Evolutionary conservation across 495 filamentous ascomycete species (phyloP).

Genomic region (Penicillium canariense): DNA sequence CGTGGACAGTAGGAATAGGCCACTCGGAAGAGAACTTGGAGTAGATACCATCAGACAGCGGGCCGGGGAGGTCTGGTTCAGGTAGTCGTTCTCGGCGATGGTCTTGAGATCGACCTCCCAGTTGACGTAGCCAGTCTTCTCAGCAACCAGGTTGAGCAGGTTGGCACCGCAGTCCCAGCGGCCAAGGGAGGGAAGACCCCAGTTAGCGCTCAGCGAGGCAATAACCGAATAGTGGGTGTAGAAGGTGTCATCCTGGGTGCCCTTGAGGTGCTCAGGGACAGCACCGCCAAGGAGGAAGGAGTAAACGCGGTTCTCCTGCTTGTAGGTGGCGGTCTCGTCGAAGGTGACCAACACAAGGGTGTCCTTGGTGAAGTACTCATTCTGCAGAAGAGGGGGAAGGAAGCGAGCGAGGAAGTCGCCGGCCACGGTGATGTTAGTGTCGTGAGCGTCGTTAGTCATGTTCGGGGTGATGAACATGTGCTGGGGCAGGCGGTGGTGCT

Average conservation of each 20-base stretch:
- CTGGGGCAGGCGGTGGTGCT: conserved; percentile 59
- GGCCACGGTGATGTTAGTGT: conserved; percentile 61
- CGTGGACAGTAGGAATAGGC: conserved; percentile 41
- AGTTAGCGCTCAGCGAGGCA: conserved; percentile 64
- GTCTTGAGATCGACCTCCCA: conserved; percentile 40
- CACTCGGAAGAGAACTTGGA: conserved; percentile 37
- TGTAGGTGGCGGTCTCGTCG: conserved; percentile 59
- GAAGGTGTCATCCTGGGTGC: conserved; percentile 62
- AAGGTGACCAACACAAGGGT: conserved; percentile 68
- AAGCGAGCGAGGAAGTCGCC: conserved; percentile 57
- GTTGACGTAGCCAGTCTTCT: conserved; percentile 56
- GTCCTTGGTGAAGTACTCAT: conserved; percentile 65
- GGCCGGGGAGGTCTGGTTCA: conserved; percentile 51
- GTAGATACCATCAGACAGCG: conserved; percentile 36
- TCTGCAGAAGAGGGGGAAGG: conserved; percentile 58
- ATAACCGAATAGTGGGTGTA: conserved; percentile 73
- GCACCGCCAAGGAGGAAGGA: conserved; percentile 65
- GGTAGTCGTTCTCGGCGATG: conserved; percentile 26
- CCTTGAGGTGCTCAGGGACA: conserved; percentile 53
- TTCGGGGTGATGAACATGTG: conserved; percentile 76
- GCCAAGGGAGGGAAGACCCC: conserved; percentile 64
- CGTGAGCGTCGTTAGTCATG: conserved; percentile 73
- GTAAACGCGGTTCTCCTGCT: conserved; percentile 51
- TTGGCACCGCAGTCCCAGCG: conserved; percentile 73
- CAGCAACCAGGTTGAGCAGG: conserved; percentile 59